phyloP scores from a whole-genome alignment of 306 rosid genomes.

The Rosa persica region DNA sequence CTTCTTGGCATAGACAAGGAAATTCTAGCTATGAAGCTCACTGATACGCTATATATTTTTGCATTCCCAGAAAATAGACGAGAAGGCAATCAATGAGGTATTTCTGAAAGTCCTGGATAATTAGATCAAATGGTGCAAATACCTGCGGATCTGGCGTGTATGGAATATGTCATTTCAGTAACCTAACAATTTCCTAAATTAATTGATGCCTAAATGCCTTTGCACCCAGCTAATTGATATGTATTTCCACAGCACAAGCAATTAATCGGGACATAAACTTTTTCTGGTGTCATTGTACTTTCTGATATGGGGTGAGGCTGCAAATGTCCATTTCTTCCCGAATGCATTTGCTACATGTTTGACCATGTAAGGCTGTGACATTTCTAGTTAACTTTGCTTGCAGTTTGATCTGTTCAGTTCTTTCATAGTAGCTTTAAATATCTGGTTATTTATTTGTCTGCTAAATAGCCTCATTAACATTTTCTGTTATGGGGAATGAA shows the following conservation, averaged over 20 bases:
- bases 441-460: neutral
- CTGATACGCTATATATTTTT: slow-evolving; percentile 5
- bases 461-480: neutral
- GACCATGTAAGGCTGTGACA: slow-evolving; percentile 69
- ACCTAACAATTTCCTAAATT: slow-evolving; percentile 28
- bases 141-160: slow-evolving; percentile 71
- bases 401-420: neutral
- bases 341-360: slow-evolving; percentile 92
- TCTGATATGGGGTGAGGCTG: slow-evolving; percentile 99
- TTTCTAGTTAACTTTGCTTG: slow-evolving; percentile 5
- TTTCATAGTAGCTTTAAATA: neutral
- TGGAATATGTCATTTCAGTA: slow-evolving; percentile 78
- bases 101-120: slow-evolving; percentile 87
- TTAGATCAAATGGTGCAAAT: slow-evolving; percentile 89
- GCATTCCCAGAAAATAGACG: slow-evolving; percentile 77
- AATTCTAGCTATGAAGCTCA: neutral
- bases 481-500: neutral
- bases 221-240: slow-evolving; percentile 27
- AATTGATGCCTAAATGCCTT: slow-evolving; percentile 3
- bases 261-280: slow-evolving; percentile 84
- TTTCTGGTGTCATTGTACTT: slow-evolving; percentile 80
- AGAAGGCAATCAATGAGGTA: slow-evolving; percentile 76
- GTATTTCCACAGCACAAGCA: slow-evolving; percentile 67
- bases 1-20: neutral
- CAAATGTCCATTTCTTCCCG: slow-evolving; percentile 99